Conservation (phyloP, 1,139 yeast species). For the Debaryomyces singareniensis region DNA sequence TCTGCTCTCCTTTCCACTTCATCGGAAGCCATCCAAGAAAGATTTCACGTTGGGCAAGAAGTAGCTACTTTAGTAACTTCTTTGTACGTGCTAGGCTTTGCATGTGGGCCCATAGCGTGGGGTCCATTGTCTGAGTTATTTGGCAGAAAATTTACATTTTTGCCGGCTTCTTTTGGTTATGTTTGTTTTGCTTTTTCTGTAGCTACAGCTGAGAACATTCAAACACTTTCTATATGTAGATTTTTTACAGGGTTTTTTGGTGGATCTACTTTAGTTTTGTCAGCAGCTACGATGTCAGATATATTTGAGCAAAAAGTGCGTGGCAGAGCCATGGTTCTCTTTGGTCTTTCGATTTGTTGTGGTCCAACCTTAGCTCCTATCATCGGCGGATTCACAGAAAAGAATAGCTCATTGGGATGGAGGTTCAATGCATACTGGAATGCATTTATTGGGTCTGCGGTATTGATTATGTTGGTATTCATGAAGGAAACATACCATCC, state of each 20-base stretch:
- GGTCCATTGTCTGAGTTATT: slow-evolving; percentile 74
- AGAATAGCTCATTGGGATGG: slow-evolving; percentile 31
- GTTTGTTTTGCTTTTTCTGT: slow-evolving; percentile 60
- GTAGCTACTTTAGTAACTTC: slow-evolving; percentile 64
- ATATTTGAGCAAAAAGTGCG: slow-evolving; percentile 47
- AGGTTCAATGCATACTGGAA: slow-evolving; percentile 47
- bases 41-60: slow-evolving; percentile 46
- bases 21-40: slow-evolving; percentile 29
- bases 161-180: slow-evolving; percentile 50
- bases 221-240: slow-evolving; percentile 65
- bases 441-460: slow-evolving; percentile 35
- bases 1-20: slow-evolving; percentile 61
- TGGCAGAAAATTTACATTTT: slow-evolving; percentile 59
- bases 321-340: slow-evolving; percentile 65
- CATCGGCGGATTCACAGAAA: slow-evolving; percentile 18
- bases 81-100: slow-evolving; percentile 72
- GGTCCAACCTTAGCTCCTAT: slow-evolving; percentile 78
- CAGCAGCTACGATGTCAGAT: slow-evolving; percentile 79
- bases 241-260: slow-evolving; percentile 74
- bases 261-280: slow-evolving; percentile 75
- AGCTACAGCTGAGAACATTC: slow-evolving; percentile 68
- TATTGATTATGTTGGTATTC: slow-evolving; percentile 19
- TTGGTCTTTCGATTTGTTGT: slow-evolving; percentile 60
- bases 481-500: slow-evolving; percentile 40
- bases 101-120: slow-evolving; percentile 74